These are phyloP conservation scores for Phlyctochytrium planicorne DNA, from an alignment of 192 early-diverging fungal species.

Conservation along the genomic window DNA sequence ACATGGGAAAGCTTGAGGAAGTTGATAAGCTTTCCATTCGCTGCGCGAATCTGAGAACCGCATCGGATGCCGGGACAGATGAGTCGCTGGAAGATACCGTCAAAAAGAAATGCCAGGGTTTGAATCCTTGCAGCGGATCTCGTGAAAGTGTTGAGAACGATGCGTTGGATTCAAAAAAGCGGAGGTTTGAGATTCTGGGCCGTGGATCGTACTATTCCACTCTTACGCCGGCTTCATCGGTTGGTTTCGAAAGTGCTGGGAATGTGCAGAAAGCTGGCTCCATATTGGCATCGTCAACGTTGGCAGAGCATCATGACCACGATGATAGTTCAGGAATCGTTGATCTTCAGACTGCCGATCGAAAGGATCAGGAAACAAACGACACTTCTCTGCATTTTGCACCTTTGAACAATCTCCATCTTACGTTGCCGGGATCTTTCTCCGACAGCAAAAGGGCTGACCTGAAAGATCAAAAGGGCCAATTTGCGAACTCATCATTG, in stretches of 20 bases:
- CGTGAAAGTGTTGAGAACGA: too few species aligned
- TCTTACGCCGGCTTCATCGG: neutral
- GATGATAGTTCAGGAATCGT: too few species aligned
- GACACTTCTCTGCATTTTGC: too few species aligned
- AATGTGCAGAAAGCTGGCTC: neutral
- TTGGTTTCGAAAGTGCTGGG: neutral
- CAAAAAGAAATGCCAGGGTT: neutral
- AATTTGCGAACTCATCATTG: too few species aligned
- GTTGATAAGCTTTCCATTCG: conserved; percentile 16
- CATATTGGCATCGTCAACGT: neutral
- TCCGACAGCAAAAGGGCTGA: too few species aligned
- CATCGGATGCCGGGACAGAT: neutral
- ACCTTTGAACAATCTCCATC: too few species aligned
- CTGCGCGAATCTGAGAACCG: conserved; percentile 6
- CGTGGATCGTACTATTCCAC: neutral
- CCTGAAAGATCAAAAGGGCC: too few species aligned
- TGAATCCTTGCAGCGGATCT: neutral
- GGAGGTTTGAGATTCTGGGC: neutral
- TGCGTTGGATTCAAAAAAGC: too few species aligned
- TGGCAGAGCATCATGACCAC: too few species aligned
- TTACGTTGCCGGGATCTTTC: too few species aligned
- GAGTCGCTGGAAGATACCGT: neutral
- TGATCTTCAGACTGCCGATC: too few species aligned
- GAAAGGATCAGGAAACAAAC: too few species aligned
- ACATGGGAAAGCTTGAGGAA: conserved; percentile 14